These are phyloP conservation scores for Myriosclerotinia curreyana DNA, from an alignment of 2,329 filamentous ascomycete genomes.

Conservation along the genomic window DNA sequence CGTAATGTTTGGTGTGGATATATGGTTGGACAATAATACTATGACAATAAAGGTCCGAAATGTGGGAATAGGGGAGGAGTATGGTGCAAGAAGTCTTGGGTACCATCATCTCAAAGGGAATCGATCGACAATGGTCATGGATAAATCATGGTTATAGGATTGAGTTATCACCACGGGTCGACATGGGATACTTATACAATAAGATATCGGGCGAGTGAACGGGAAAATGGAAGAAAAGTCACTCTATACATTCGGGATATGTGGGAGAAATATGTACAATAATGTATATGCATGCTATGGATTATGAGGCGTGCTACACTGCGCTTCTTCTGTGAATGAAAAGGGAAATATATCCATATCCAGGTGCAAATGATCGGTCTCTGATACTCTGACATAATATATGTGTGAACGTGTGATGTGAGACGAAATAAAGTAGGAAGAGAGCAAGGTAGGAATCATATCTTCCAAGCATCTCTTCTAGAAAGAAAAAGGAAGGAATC, in stretches of 20 bases:
- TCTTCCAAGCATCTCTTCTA: neutral
- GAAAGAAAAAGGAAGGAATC: conserved; percentile 10
- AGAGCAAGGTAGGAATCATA: too few species aligned
- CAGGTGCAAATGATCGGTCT: neutral
- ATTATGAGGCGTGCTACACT: neutral
- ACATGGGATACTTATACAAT: neutral
- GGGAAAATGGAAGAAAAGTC: too few species aligned
- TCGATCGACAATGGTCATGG: neutral
- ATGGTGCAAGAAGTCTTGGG: neutral
- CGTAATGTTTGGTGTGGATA: neutral
- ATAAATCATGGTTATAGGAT: neutral
- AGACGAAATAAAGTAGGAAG: too few species aligned
- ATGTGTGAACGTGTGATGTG: neutral
- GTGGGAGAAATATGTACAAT: too few species aligned
- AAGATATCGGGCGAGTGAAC: neutral
- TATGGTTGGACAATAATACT: neutral
- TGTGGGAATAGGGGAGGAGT: neutral
- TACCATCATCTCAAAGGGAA: neutral
- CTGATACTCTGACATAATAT: neutral
- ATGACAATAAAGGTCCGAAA: neutral
- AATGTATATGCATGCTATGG: neutral
- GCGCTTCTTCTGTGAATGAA: neutral
- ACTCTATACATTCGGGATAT: neutral
- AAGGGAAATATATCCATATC: neutral
- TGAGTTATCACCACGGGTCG: too few species aligned